A percentile compares a stretch with the other conserved stretches of the same genome.
Conservation (phyloP, 1,139 yeast species). For the Magnusiomyces tetraspermus region DNA sequence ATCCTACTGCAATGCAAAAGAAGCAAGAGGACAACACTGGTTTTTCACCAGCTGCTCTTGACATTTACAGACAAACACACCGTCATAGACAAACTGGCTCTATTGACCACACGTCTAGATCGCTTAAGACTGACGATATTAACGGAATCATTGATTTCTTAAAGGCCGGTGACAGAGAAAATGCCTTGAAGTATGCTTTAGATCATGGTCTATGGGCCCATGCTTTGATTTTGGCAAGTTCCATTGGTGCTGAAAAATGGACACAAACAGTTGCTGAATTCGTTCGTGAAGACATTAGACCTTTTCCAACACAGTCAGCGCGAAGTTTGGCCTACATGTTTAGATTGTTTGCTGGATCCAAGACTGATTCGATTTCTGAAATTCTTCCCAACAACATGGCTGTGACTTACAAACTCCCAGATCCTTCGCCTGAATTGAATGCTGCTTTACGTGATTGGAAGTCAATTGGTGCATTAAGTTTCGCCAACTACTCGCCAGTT, state of each 20-base stretch:
- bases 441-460: slow-evolving; percentile 30
- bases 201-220: slow-evolving; percentile 67
- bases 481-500: slow-evolving; percentile 28
- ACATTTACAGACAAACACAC: slow-evolving; percentile 12
- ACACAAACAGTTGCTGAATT: slow-evolving; percentile 46
- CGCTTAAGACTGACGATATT: slow-evolving; percentile 29
- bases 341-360: slow-evolving; percentile 58
- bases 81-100: too few species aligned
- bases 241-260: slow-evolving; percentile 56
- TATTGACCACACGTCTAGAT: slow-evolving; percentile 17
- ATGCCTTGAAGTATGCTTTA: slow-evolving; percentile 56
- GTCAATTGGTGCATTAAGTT: slow-evolving; percentile 27
- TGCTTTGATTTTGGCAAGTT: slow-evolving; percentile 60
- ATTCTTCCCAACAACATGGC: slow-evolving; percentile 12
- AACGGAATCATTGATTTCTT: slow-evolving; percentile 32
- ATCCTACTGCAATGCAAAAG: slow-evolving; percentile 16
- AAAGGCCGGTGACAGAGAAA: slow-evolving; percentile 55
- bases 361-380: slow-evolving; percentile 35
- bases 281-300: slow-evolving; percentile 37
- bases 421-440: slow-evolving; percentile 8
- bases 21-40: slow-evolving; percentile 14
- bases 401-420: slow-evolving; percentile 7
- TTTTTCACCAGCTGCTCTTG: slow-evolving; percentile 14
- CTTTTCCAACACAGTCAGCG: slow-evolving; percentile 30
- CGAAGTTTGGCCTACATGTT: slow-evolving; percentile 55